Conservation (phyloP, 164 flowering plant species). For the Saururus chinensis region DNA sequence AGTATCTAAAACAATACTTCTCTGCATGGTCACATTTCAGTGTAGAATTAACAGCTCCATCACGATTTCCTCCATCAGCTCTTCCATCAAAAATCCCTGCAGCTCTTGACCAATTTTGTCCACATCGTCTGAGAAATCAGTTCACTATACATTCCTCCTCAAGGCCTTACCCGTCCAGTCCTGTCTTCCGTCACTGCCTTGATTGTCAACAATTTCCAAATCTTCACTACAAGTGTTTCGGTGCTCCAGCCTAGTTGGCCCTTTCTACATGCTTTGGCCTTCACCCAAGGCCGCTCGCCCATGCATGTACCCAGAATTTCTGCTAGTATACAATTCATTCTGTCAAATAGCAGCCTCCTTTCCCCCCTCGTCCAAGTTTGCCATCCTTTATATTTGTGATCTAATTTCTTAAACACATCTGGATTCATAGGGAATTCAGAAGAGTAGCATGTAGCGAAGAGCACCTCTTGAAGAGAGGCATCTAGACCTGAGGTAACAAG, state of each 20-base stretch:
- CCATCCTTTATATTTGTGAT: constrained; percentile 53
- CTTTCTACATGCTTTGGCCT: constrained; percentile 4
- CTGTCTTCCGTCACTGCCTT: constrained; percentile 14
- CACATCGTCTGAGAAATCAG: constrained; percentile 30
- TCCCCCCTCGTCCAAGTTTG: constrained; percentile 43
- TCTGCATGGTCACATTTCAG: too few relatives aligned
- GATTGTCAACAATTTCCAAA: constrained; percentile 29
- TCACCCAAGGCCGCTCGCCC: constrained; percentile 56
- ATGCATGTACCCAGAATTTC: constrained; percentile 27
- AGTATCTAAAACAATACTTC: too few relatives aligned
- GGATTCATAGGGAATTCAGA: constrained; percentile 38
- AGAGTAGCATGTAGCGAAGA: constrained; percentile 26
- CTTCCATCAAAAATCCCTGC: constrained; percentile 47
- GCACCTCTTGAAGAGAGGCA: constrained; percentile 12
- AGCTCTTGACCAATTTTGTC: constrained; percentile 52
- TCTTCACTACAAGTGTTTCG: constrained; percentile 22
- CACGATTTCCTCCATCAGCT: constrained; percentile 37
- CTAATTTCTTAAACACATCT: constrained; percentile 45
- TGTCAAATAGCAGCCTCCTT: constrained; percentile 64
- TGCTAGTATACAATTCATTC: constrained; percentile 38
- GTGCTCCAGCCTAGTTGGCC: constrained; percentile 12
- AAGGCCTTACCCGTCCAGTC: constrained; percentile 10
- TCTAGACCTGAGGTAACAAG: constrained; percentile 35
- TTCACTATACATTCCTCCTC: constrained; percentile 24
- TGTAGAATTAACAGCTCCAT: neutral